phyloP scores from a whole-genome alignment of 352 stramenopile species.

The Phytopythium mirpurense region DNA sequence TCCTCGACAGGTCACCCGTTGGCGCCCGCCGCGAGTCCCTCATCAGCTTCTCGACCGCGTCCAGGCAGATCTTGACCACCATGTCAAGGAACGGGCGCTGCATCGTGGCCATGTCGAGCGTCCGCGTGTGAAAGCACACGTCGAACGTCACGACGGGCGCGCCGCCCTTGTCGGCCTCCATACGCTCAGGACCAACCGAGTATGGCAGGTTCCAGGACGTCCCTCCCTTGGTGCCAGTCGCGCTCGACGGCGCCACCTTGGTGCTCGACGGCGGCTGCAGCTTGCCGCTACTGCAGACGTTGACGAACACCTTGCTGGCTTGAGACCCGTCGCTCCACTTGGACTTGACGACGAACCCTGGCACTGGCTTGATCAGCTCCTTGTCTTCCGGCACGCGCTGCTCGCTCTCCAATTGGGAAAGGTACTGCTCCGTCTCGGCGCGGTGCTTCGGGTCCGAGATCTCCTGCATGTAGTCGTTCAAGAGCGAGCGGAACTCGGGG shows the following conservation, averaged over 20 bases:
- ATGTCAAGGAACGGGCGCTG: slow-evolving; percentile 78
- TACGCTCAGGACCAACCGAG: slow-evolving; percentile 83
- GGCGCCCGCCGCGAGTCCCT: slow-evolving; percentile 29
- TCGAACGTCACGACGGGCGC: slow-evolving; percentile 80
- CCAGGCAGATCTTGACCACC: slow-evolving; percentile 83
- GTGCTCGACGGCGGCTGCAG: slow-evolving; percentile 71
- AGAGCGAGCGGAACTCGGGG: slow-evolving; percentile 87
- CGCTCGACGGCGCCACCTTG: not conserved
- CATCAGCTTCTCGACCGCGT: slow-evolving; percentile 67
- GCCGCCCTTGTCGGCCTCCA: slow-evolving; percentile 87
- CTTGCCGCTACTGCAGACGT: slow-evolving; percentile 87
- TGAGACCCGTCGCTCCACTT: slow-evolving; percentile 25
- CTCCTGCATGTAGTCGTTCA: slow-evolving; percentile 94
- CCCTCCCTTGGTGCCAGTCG: slow-evolving; percentile 15
- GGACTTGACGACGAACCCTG: slow-evolving; percentile 92
- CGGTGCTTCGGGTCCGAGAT: slow-evolving; percentile 88
- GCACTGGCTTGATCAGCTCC: slow-evolving; percentile 72
- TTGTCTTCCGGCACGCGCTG: slow-evolving; percentile 87
- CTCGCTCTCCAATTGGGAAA: slow-evolving; percentile 86
- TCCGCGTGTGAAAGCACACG: slow-evolving; percentile 89
- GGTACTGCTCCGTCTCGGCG: slow-evolving; percentile 88
- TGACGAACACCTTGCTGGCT: slow-evolving; percentile 90
- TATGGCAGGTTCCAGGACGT: slow-evolving; percentile 90
- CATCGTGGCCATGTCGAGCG: slow-evolving; percentile 55
- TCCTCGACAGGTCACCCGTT: slow-evolving; percentile 19